Conservation (phyloP, 768 basidiomycete genomes). For the Phaffia tasmanica region DNA sequence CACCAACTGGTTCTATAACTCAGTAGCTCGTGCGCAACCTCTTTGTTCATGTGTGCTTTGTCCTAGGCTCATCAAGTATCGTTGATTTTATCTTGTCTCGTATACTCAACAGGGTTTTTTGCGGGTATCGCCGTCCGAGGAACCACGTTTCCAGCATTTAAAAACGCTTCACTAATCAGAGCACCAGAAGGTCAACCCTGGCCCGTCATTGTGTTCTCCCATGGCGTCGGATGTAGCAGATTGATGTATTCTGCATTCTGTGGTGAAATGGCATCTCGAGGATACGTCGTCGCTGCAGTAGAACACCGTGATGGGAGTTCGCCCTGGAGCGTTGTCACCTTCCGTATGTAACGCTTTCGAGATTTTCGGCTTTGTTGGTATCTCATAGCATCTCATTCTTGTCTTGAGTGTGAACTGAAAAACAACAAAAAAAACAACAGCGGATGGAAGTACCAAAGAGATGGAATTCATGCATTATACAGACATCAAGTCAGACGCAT, state of each 20-base stretch:
- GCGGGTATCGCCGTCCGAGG: background rate
- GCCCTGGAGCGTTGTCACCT: background rate
- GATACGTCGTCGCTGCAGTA: constrained; percentile 2
- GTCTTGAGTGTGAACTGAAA: background rate
- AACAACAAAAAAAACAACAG: background rate
- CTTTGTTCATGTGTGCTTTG: background rate
- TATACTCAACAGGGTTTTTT: background rate
- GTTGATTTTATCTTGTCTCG: background rate
- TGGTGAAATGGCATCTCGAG: constrained; percentile 1
- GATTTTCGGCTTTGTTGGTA: too few species aligned
- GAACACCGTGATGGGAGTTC: background rate
- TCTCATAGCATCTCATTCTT: too few species aligned
- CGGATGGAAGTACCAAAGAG: background rate
- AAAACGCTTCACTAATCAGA: background rate
- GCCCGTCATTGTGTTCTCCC: constrained; percentile 1
- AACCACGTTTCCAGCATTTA: constrained; percentile 3
- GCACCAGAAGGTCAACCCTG: background rate
- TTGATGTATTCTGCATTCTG: constrained; percentile 2
- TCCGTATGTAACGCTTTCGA: too few species aligned
- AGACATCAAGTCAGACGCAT: background rate
- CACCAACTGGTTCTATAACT: background rate
- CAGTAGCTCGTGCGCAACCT: background rate
- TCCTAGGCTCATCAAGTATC: background rate
- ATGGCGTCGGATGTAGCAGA: background rate
- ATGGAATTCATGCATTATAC: background rate